A percentile compares a stretch with the other conserved stretches of the same genome.
These are phyloP conservation scores for Rostrohypoxylon terebratum DNA, from an alignment of 495 filamentous ascomycete species.

Conservation along the genomic window DNA sequence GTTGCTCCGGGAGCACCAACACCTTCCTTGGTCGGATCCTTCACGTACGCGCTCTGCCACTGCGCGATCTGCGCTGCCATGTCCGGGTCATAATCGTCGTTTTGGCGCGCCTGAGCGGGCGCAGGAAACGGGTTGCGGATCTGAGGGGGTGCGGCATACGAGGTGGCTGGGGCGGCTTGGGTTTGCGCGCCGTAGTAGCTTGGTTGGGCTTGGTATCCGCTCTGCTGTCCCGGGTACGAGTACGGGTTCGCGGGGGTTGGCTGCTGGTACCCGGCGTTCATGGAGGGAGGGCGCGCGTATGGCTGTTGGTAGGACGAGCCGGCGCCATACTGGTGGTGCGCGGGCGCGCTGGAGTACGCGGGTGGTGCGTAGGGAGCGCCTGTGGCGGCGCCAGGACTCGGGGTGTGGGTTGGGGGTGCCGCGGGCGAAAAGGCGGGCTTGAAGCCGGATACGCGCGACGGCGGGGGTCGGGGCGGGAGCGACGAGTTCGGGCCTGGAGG, in stretches of 20 bases:
- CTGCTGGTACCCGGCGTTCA: constrained; percentile 48
- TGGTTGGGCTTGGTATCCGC: constrained; percentile 64
- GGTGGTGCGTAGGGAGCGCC: constrained; percentile 50
- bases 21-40: constrained; percentile 55
- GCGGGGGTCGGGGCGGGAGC: constrained; percentile 86
- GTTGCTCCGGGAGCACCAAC: constrained; percentile 23
- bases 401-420: constrained; percentile 47
- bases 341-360: constrained; percentile 49
- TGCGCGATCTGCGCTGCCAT: constrained; percentile 94
- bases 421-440: constrained; percentile 68
- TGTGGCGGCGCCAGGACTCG: constrained; percentile 42
- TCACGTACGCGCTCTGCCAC: constrained; percentile 93
- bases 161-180: constrained; percentile 51
- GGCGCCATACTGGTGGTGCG: constrained; percentile 51
- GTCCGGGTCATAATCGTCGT: constrained; percentile 75
- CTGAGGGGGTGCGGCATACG: constrained; percentile 71
- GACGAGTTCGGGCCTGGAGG: constrained; percentile 84
- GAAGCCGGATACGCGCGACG: constrained; percentile 68
- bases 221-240: constrained; percentile 55
- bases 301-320: constrained; percentile 50
- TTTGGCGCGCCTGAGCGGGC: constrained; percentile 60
- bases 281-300: constrained; percentile 51
- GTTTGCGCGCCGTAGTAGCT: constrained; percentile 57
- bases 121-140: constrained; percentile 89
- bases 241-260: constrained; percentile 47